Percentiles rank a stretch among this genome's conserved stretches.
Conservation (phyloP, 352 stramenopile genomes). For the Globisporangium solare region DNA sequence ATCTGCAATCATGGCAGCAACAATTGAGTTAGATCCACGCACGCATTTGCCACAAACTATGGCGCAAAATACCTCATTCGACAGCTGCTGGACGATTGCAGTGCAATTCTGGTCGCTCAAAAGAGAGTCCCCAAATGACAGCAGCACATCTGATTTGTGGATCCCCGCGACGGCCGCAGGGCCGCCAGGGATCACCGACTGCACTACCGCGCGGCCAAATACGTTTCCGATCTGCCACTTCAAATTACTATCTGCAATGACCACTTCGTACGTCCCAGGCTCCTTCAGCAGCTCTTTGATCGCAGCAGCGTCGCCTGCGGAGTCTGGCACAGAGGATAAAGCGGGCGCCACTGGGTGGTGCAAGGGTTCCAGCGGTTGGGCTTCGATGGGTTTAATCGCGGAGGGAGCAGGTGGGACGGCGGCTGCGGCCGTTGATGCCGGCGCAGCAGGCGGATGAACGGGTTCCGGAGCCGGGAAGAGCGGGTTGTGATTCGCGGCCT, state of each 20-base stretch:
- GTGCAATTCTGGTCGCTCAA: constrained; percentile 76
- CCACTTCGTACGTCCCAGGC: constrained; percentile 75
- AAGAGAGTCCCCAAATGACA: constrained; percentile 67
- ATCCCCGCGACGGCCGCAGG: constrained; percentile 64
- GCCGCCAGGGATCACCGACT: constrained; percentile 62
- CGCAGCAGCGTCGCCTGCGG: constrained; percentile 2
- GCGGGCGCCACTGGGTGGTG: constrained; percentile 20
- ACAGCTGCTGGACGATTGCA: constrained; percentile 72
- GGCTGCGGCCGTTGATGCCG: constrained; percentile 19
- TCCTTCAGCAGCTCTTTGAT: constrained; percentile 40
- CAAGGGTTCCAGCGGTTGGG: constrained; percentile 54
- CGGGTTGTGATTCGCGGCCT: constrained; percentile 26
- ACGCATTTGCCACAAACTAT: not conserved
- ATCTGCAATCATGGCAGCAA: constrained; percentile 22
- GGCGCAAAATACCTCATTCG: constrained; percentile 50
- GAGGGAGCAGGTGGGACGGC: constrained; percentile 32
- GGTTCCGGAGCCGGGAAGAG: constrained; percentile 21
- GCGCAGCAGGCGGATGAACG: constrained; percentile 14
- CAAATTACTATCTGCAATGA: constrained; percentile 71
- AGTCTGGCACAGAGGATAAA: not conserved
- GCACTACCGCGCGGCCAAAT: constrained; percentile 78
- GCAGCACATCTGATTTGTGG: constrained; percentile 81
- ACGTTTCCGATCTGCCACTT: constrained; percentile 83
- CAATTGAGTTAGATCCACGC: not conserved
- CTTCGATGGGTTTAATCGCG: constrained; percentile 39